Conservation (phyloP, 2,329 filamentous ascomycete species). For the Aspergillus sp. region DNA sequence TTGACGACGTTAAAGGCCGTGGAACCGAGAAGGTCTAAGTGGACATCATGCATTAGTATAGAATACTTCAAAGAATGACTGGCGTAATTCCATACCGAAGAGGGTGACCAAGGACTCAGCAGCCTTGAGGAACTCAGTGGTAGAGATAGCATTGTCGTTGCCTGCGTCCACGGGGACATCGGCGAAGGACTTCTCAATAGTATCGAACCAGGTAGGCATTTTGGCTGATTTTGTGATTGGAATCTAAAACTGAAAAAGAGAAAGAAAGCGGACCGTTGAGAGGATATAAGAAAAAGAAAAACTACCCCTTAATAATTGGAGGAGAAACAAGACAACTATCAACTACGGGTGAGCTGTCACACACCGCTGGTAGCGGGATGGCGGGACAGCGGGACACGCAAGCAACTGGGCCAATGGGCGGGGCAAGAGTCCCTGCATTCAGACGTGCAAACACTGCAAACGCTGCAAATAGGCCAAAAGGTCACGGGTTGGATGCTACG, state of each 20-base stretch:
- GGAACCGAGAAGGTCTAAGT: constrained; percentile 54
- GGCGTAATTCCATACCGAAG: constrained; percentile 61
- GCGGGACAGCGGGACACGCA: constrained; percentile 25
- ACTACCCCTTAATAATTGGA: not conserved
- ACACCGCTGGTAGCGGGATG: constrained; percentile 23
- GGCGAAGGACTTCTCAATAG: constrained; percentile 75
- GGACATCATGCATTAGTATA: constrained; percentile 2
- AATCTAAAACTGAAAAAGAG: constrained; percentile 5
- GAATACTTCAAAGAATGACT: not conserved
- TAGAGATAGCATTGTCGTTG: constrained; percentile 73
- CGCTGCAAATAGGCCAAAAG: constrained; percentile 15
- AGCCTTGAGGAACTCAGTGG: constrained; percentile 85
- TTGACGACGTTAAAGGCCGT: constrained; percentile 87
- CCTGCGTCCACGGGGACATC: constrained; percentile 72
- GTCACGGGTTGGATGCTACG: constrained; percentile 16
- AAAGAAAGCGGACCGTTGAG: constrained; percentile 6
- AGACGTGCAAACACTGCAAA: constrained; percentile 24
- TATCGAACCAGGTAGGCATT: constrained; percentile 77
- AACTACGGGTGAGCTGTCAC: constrained; percentile 16
- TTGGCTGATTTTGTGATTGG: constrained; percentile 44
- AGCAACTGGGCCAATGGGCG: constrained; percentile 15
- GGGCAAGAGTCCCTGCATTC: constrained; percentile 7
- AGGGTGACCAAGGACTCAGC: constrained; percentile 80
- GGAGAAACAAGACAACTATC: constrained; percentile 5
- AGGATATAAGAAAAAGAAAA: constrained; percentile 1